A percentile compares a stretch with the other conserved stretches of the same genome.
Conservation (phyloP, 129 eudicot species). For the Glebionis coronaria region DNA sequence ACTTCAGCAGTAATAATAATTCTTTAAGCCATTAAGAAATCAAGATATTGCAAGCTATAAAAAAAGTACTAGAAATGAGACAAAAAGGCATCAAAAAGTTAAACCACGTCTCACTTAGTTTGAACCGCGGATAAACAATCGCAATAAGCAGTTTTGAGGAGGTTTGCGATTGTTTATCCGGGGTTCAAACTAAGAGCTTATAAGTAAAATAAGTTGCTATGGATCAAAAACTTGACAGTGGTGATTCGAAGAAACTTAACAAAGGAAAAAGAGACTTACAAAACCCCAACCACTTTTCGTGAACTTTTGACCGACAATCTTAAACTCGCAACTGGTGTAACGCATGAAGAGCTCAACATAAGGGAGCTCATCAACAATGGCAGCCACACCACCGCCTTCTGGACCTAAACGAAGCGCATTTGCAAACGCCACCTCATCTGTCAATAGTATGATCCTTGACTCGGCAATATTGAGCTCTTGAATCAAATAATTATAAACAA, state of each 20-base stretch:
- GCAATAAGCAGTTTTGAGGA: no score
- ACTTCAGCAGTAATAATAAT: neutral
- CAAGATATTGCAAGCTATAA: no score
- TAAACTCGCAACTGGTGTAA: constrained; percentile 44
- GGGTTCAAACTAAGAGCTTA: no score
- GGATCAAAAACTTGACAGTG: neutral
- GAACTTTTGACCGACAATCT: constrained; percentile 1
- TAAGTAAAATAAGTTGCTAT: no score
- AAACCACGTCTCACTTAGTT: no score
- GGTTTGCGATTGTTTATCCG: no score
- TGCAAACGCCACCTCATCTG: constrained; percentile 39
- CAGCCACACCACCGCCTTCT: constrained; percentile 60
- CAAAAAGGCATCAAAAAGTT: no score
- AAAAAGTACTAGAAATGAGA: no score
- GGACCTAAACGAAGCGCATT: constrained; percentile 53
- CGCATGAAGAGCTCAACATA: constrained; percentile 59
- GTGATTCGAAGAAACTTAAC: neutral
- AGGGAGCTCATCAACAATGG: constrained; percentile 69
- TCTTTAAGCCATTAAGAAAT: neutral
- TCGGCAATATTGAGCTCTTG: constrained; percentile 44
- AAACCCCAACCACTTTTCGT: constrained; percentile 13
- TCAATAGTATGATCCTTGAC: constrained; percentile 47
- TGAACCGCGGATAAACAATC: no score
- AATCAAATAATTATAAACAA: constrained; percentile 50
- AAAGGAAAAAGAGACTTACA: neutral